Conservation (phyloP, 192 early-diverging fungal species). For the Diversispora epigaea region DNA sequence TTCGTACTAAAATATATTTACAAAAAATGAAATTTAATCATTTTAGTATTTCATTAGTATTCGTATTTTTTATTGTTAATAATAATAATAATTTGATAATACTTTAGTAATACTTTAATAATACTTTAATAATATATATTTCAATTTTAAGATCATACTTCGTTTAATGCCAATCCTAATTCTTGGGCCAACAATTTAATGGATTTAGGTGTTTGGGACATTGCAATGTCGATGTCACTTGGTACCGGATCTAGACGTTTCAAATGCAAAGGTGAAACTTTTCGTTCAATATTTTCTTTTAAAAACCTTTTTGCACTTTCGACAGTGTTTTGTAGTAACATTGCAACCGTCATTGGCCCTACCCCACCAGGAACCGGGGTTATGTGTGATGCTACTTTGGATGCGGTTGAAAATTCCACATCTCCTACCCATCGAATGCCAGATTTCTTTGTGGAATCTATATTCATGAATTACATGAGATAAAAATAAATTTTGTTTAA, state of each 20-base stretch:
- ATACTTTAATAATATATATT: neutral
- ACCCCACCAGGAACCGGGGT: slow-evolving; percentile 98
- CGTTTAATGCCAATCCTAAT: slow-evolving; percentile 72
- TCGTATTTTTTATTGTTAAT: too few species aligned
- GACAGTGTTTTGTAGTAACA: slow-evolving; percentile 91
- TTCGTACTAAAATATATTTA: slow-evolving; percentile 58
- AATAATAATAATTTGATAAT: neutral
- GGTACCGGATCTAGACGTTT: slow-evolving; percentile 79
- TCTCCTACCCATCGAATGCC: slow-evolving; percentile 96
- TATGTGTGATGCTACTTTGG: slow-evolving; percentile 72
- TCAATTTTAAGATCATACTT: slow-evolving; percentile 45
- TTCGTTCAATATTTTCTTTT: slow-evolving; percentile 46
- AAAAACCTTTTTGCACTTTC: slow-evolving; percentile 73
- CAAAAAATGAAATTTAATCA: neutral
- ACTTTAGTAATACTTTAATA: neutral
- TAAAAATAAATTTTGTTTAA: neutral
- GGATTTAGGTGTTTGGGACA: slow-evolving; percentile 82
- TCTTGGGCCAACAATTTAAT: slow-evolving; percentile 79
- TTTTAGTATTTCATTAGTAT: too few species aligned
- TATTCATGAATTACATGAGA: neutral
- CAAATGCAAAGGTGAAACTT: slow-evolving; percentile 63
- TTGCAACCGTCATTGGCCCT: slow-evolving; percentile 99
- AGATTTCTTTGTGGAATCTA: slow-evolving; percentile 85
- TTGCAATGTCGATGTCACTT: slow-evolving; percentile 93
- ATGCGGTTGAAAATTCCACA: slow-evolving; percentile 78